Evolutionary conservation across 805 yeast genomes (phyloP).

Genomic region (Starmera dryadoides): DNA sequence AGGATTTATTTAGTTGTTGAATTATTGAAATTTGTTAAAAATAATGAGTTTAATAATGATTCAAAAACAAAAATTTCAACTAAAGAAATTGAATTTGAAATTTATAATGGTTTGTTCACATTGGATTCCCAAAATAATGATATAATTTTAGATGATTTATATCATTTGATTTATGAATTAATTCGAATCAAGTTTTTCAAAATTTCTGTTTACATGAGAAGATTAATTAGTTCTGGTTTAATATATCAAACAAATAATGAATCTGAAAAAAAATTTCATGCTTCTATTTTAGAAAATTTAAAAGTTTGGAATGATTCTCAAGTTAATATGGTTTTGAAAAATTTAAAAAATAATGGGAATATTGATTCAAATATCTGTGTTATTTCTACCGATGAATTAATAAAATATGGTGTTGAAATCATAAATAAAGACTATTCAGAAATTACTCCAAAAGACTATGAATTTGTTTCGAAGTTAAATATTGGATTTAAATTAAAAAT

Average conservation of each 20-base stretch:
- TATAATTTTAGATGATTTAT: slow-evolving; percentile 27
- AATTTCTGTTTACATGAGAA: slow-evolving; percentile 57
- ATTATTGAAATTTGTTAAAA: slow-evolving; percentile 9
- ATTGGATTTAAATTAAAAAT: slow-evolving; percentile 25
- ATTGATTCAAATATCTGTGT: slow-evolving; percentile 37
- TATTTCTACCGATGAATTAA: slow-evolving; percentile 40
- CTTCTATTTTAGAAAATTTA: slow-evolving; percentile 48
- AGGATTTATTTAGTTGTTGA: slow-evolving; percentile 11
- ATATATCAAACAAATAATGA: slow-evolving; percentile 52
- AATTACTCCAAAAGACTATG: slow-evolving; percentile 15
- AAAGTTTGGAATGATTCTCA: slow-evolving; percentile 49
- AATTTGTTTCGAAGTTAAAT: slow-evolving; percentile 17
- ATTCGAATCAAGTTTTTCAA: slow-evolving; percentile 37
- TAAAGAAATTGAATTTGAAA: slow-evolving; percentile 28
- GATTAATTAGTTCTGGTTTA: slow-evolving; percentile 80
- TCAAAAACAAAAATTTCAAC: slow-evolving; percentile 17
- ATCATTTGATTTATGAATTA: slow-evolving; percentile 36
- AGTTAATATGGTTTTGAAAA: slow-evolving; percentile 46
- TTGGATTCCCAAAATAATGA: slow-evolving; percentile 28
- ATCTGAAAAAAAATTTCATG: slow-evolving; percentile 44
- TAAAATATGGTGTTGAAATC: slow-evolving; percentile 32
- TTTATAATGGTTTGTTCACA: slow-evolving; percentile 28
- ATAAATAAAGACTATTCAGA: slow-evolving; percentile 16
- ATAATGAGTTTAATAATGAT: not conserved
- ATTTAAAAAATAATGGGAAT: slow-evolving; percentile 17